These are phyloP conservation scores for Incumbomyces lentus DNA, from an alignment of 2,329 filamentous ascomycete genomes.

Conservation along the genomic window DNA sequence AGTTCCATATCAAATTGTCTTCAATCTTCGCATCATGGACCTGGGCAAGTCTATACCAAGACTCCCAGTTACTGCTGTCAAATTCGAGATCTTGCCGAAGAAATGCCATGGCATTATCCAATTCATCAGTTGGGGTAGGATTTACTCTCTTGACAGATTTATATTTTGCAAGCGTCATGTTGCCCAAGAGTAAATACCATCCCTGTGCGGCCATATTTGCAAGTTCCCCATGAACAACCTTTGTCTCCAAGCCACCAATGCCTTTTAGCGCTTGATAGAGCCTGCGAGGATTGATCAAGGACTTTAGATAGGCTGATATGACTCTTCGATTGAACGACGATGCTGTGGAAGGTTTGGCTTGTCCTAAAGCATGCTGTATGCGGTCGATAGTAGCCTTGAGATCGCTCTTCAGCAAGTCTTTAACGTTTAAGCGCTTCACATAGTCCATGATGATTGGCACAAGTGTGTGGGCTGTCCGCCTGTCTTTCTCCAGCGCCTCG, in stretches of 20 bases:
- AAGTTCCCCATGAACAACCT: conserved; percentile 59
- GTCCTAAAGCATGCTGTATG: conserved; percentile 77
- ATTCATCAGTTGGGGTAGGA: conserved; percentile 69
- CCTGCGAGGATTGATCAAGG: conserved; percentile 69
- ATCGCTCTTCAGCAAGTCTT: conserved; percentile 83
- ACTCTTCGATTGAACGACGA: conserved; percentile 82
- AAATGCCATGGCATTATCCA: conserved; percentile 71
- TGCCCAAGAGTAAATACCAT: conserved; percentile 86
- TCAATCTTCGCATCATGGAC: conserved; percentile 82
- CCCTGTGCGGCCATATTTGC: conserved; percentile 63
- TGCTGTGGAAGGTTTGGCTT: conserved; percentile 65
- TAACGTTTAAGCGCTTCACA: conserved; percentile 74
- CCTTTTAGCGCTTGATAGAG: conserved; percentile 75
- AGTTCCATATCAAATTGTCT: conserved; percentile 77
- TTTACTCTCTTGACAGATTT: conserved; percentile 65
- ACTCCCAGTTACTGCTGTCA: conserved; percentile 73
- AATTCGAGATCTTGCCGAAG: conserved; percentile 75
- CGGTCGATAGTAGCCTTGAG: conserved; percentile 84
- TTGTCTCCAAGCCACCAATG: conserved; percentile 60
- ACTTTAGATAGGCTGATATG: conserved; percentile 69
- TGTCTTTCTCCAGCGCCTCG: conserved; percentile 59
- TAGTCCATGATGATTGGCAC: conserved; percentile 75
- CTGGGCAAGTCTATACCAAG: conserved; percentile 80
- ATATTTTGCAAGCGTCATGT: conserved; percentile 83
- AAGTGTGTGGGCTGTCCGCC: conserved; percentile 66